A percentile compares a stretch with the other conserved stretches of the same genome.
Evolutionary conservation across 1,284 basidiomycete genomes (phyloP).

Genomic region (Ustilago crameri): DNA sequence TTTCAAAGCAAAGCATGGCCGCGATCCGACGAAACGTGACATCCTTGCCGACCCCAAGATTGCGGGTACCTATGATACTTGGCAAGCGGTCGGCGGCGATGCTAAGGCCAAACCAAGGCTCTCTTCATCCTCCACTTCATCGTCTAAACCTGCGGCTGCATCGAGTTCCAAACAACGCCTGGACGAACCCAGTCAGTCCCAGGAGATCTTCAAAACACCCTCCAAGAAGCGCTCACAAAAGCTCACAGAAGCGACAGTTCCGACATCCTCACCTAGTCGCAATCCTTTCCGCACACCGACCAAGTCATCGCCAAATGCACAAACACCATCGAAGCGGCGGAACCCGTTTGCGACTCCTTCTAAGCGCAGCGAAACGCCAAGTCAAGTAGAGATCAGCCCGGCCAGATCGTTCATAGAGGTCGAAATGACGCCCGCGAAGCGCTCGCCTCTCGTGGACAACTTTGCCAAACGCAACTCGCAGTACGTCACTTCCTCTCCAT

Average conservation of each 20-base stretch:
- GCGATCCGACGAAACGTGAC: conserved; percentile 58
- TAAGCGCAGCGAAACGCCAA: background rate
- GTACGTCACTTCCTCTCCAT: conserved; percentile 32
- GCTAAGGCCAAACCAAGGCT: conserved; percentile 9
- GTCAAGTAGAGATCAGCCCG: conserved; percentile 13
- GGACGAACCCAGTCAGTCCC: conserved; percentile 1
- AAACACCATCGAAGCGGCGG: conserved; percentile 1
- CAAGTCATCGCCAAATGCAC: background rate
- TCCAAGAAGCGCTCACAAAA: conserved; percentile 15
- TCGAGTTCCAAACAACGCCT: conserved; percentile 24
- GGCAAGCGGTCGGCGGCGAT: conserved; percentile 51
- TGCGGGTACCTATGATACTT: conserved; percentile 56
- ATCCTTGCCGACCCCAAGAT: conserved; percentile 53
- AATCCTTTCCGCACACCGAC: conserved; percentile 36
- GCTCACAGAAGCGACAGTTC: background rate
- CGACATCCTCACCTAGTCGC: conserved; percentile 3
- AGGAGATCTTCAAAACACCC: conserved; percentile 31
- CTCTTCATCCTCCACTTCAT: background rate
- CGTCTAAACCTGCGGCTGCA: background rate
- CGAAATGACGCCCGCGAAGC: conserved; percentile 41
- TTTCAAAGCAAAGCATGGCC: conserved; percentile 48
- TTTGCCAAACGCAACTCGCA: conserved; percentile 6
- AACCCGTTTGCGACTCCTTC: conserved; percentile 43
- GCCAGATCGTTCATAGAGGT: conserved; percentile 37
- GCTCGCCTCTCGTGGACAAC: conserved; percentile 17